phyloP scores from a whole-genome alignment of 305 asterid genomes.

The Ajuga reptans region DNA sequence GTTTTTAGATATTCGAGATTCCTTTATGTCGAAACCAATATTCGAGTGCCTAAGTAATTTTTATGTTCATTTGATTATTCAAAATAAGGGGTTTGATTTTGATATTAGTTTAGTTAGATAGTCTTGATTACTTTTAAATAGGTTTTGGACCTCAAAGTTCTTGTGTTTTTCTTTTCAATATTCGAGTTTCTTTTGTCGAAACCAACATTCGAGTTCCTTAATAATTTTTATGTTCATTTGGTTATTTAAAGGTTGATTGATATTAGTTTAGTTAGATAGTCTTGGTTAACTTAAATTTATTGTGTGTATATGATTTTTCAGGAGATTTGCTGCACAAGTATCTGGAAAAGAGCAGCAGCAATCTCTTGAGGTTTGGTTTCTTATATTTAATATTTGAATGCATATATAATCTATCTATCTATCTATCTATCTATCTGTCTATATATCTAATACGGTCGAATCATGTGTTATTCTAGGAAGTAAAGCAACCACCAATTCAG shows the following conservation, averaged over 20 bases:
- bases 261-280: no score
- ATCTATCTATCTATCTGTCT: neutral
- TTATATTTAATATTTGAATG: neutral
- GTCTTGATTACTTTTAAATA: neutral
- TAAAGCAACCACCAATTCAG: constrained; percentile 28
- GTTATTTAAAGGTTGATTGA: no score
- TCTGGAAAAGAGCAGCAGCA: constrained; percentile 40
- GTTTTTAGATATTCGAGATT: no score
- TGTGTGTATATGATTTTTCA: constrained; percentile 17
- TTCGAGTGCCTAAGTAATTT: no score
- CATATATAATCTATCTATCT: no score
- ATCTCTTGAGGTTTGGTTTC: constrained; percentile 29
- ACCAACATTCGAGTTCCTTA: no score
- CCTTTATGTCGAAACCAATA: no score
- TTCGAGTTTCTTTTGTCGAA: no score
- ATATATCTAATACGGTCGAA: neutral
- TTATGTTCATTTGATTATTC: neutral
- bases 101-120: neutral
- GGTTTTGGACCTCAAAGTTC: neutral
- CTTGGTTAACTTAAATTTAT: neutral
- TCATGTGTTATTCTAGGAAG: constrained; percentile 26
- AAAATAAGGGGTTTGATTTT: neutral
- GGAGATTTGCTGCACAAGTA: constrained; percentile 54
- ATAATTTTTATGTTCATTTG: no score
- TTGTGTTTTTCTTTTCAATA: no score